Evolutionary conservation across 352 stramenopile species (phyloP).

Genomic region (Achlya hypogyna): DNA sequence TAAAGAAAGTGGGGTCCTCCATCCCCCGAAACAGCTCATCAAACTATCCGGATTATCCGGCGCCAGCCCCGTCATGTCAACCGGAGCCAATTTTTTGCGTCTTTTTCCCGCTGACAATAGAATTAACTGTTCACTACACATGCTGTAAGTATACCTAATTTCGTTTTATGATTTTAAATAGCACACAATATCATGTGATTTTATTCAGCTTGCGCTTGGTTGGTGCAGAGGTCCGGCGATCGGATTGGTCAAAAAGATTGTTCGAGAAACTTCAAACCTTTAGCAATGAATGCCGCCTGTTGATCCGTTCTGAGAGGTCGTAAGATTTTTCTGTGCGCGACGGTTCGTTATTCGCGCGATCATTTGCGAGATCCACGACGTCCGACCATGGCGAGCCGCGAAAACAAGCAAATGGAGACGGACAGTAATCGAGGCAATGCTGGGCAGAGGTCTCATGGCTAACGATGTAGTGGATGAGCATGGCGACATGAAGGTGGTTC

Average conservation of each 20-base stretch:
- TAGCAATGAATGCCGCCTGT: not conserved
- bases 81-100: no score
- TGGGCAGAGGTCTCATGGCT: not conserved
- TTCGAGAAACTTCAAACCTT: conserved; percentile 12
- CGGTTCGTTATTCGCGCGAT: not conserved
- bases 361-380: no score
- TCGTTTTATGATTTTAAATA: not conserved
- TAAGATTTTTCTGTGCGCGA: not conserved
- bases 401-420: conserved; percentile 76
- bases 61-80: no score
- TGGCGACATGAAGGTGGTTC: conserved; percentile 64
- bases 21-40: not conserved
- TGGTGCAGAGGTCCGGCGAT: not conserved
- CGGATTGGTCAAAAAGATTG: conserved; percentile 16
- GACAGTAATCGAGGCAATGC: conserved; percentile 38
- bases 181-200: not conserved
- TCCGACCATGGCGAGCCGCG: conserved; percentile 28
- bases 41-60: not conserved
- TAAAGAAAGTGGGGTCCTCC: not conserved
- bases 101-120: not conserved
- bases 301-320: not conserved
- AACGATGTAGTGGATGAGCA: conserved; percentile 61
- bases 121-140: not conserved
- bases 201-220: not conserved
- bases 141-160: not conserved